Evolutionary conservation across 23 red algal species (phyloP), one percentile per base, ranked within the genome.

Genomic region (Gracilariopsis chorda): DNA sequence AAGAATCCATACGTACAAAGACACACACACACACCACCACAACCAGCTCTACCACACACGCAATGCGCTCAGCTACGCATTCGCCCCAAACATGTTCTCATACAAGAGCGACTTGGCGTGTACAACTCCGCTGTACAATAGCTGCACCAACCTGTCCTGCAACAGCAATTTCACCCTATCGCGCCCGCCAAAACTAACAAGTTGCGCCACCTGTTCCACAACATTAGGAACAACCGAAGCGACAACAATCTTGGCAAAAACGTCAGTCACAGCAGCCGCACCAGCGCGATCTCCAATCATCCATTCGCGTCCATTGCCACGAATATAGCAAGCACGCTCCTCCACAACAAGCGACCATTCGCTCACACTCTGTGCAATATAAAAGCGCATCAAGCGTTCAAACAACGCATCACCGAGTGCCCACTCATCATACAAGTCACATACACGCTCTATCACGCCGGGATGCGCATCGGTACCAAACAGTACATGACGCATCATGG

Each of bases 391-490:
- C 34, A 63, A 19, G 40, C 53, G 53, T 40, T 46, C 59, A 40
- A 83, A 83, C 14, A 63, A 59, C 32, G 59, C 47, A 17, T 59
- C 52, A 3, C 47, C 45, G 29, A 83, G 19, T 36, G 62, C 41
- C 78, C 78, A 83, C 16, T 62, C 55, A 36, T 83, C 78, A 39
- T 63, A 83, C 78, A 59, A 42, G 17, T 83, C 56, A 64, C 78
- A 83, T 41, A 83, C 78, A 25, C 55, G 59, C 28, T 59, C 35
- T 21, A 64, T 12, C 37, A 39, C 21, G 28, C 48, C 24, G 14
- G 78, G 78, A 14, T 61, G 11, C 19, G 13, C 53, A 1, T 44
- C 56, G 5, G 55, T 34, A 40, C 78, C 78, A 41, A 83, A 63
- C 14, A 83, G 28, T 1, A 47, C 78, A 23, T 63, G 25, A n/a